Conservation (phyloP, 2,329 filamentous ascomycete species). For the Aspergillus pseudotamarii region DNA sequence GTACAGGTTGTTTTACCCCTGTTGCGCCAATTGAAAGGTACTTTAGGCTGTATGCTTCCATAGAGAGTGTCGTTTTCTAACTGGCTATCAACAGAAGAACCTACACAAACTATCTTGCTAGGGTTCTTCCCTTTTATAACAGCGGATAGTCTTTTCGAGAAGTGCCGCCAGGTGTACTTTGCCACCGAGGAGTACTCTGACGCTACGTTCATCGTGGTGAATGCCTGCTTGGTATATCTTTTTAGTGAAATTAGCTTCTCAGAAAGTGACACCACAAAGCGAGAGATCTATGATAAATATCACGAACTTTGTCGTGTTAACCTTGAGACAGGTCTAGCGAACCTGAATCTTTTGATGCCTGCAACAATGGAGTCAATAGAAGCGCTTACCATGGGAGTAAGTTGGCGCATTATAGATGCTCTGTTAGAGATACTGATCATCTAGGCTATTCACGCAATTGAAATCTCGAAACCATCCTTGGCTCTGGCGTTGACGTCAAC, state of each 20-base stretch:
- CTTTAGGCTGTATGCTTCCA: background rate
- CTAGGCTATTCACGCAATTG: conserved; percentile 64
- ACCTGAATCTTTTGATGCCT: conserved; percentile 60
- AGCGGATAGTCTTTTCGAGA: conserved; percentile 36
- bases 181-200: conserved; percentile 45
- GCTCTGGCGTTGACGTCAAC: conserved; percentile 65
- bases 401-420: conserved; percentile 20
- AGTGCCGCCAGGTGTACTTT: conserved; percentile 49
- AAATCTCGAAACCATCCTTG: conserved; percentile 63
- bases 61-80: background rate
- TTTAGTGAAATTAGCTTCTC: conserved; percentile 36
- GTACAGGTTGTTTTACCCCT: conserved; percentile 36
- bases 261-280: conserved; percentile 20
- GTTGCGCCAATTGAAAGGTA: conserved; percentile 39
- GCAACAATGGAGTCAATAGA: conserved; percentile 60
- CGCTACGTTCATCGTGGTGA: conserved; percentile 43
- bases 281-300: conserved; percentile 34
- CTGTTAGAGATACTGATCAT: conserved; percentile 8
- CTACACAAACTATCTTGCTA: conserved; percentile 23
- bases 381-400: conserved; percentile 61
- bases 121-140: conserved; percentile 38
- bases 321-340: conserved; percentile 47
- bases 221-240: conserved; percentile 42
- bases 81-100: conserved; percentile 21
- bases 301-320: conserved; percentile 45